Conservation (phyloP, 2,329 filamentous ascomycete species). For the Colletotrichum sansevieriae region DNA sequence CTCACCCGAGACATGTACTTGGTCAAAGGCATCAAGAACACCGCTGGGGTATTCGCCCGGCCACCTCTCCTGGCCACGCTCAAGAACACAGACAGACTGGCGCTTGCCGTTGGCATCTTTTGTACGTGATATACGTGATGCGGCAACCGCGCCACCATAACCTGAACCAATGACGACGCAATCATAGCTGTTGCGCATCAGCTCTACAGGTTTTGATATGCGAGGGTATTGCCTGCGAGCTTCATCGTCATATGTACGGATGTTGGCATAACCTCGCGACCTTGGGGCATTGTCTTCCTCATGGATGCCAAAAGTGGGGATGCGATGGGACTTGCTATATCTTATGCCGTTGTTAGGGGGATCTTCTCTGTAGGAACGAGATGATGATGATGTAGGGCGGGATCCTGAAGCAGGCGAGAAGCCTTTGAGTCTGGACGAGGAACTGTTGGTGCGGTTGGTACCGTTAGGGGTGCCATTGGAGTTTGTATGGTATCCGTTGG, state of each 20-base stretch:
- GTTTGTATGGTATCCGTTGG: constrained; percentile 23
- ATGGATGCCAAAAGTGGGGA: constrained; percentile 47
- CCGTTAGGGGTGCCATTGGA: constrained; percentile 25
- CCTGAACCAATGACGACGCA: constrained; percentile 77
- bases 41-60: constrained; percentile 73
- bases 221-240: constrained; percentile 58
- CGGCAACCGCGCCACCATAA: constrained; percentile 76
- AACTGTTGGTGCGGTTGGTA: constrained; percentile 25
- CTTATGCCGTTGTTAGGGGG: constrained; percentile 40
- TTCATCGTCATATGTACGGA: constrained; percentile 46
- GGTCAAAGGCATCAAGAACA: constrained; percentile 58
- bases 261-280: constrained; percentile 48
- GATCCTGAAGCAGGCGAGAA: constrained; percentile 37
- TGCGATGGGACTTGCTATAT: constrained; percentile 45
- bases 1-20: constrained; percentile 70
- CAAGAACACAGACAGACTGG: constrained; percentile 73
- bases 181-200: constrained; percentile 71
- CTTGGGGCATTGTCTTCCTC: constrained; percentile 52
- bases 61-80: constrained; percentile 75
- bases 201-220: constrained; percentile 68
- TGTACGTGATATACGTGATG: constrained; percentile 72
- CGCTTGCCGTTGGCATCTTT: constrained; percentile 50
- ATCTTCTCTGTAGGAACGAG: constrained; percentile 40
- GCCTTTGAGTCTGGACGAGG: constrained; percentile 28
- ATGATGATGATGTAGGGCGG: constrained; percentile 31